These are phyloP conservation scores for Sporothrix mexicana DNA, from an alignment of 2,329 filamentous ascomycete species.

Conservation along the genomic window DNA sequence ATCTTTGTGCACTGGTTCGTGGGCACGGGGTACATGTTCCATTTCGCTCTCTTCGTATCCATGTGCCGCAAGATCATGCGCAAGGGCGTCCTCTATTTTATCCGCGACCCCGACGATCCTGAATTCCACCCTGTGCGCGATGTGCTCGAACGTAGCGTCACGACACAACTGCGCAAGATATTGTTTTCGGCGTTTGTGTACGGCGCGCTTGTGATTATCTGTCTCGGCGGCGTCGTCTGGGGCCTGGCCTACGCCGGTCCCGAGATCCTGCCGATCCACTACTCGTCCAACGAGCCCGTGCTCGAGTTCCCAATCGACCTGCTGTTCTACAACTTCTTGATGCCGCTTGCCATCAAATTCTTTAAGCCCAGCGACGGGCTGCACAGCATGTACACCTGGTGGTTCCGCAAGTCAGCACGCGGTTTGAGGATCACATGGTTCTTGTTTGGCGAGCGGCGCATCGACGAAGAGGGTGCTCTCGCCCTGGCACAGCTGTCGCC, in stretches of 20 bases:
- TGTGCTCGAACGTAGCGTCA: conserved; percentile 89
- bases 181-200: conserved; percentile 96
- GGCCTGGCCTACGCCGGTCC: conserved; percentile 72
- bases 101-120: conserved; percentile 95
- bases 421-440: conserved; percentile 85
- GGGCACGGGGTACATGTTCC: conserved; percentile 99
- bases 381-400: conserved; percentile 90
- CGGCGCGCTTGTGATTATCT: conserved; percentile 88
- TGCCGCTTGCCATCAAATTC: conserved; percentile 83
- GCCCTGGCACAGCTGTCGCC: conserved; percentile 51
- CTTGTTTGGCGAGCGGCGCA: conserved; percentile 80
- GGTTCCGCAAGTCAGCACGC: conserved; percentile 87
- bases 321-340: conserved; percentile 94
- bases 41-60: conserved; percentile 96
- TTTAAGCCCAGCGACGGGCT: conserved; percentile 85
- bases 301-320: conserved; percentile 94
- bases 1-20: conserved; percentile 99
- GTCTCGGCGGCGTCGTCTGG: conserved; percentile 95
- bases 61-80: conserved; percentile 99
- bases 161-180: conserved; percentile 94
- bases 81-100: conserved; percentile 94
- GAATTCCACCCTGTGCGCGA: conserved; percentile 98
- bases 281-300: conserved; percentile 89
- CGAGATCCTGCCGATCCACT: conserved; percentile 85
- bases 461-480: conserved; percentile 80